Evolutionary conservation across 805 yeast genomes (phyloP).

Genomic region (Sugiyamaella lignohabitans): DNA sequence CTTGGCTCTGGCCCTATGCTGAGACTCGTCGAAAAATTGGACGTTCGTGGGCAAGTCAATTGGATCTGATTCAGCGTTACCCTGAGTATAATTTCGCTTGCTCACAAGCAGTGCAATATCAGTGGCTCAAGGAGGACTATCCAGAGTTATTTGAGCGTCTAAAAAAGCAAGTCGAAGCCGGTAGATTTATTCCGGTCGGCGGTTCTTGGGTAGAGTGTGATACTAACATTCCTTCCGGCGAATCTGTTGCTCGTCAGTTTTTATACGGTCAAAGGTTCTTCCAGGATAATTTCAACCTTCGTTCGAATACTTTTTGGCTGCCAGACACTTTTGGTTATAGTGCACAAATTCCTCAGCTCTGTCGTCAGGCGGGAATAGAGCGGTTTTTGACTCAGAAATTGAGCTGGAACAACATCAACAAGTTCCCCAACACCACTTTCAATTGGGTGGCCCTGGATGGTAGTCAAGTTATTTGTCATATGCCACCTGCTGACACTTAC

Average conservation of each 20-base stretch:
- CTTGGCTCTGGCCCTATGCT: conserved; percentile 99
- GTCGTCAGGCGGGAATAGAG: conserved; percentile 76
- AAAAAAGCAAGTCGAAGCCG: conserved; percentile 52
- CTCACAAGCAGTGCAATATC: conserved; percentile 92
- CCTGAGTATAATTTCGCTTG: conserved; percentile 95
- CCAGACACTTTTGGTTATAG: conserved; percentile 98
- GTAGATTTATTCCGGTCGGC: conserved; percentile 84
- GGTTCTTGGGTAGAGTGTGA: conserved; percentile 99
- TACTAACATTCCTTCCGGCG: conserved; percentile 91
- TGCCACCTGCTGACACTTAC: conserved; percentile 97
- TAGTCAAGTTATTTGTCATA: conserved; percentile 86
- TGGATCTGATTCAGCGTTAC: conserved; percentile 73
- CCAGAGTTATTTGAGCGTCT: conserved; percentile 68
- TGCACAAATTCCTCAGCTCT: conserved; percentile 89
- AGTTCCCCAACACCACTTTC: conserved; percentile 84
- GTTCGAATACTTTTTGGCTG: conserved; percentile 80
- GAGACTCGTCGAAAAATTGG: conserved; percentile 90
- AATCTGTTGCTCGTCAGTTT: conserved; percentile 82
- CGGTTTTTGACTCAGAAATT: conserved; percentile 87
- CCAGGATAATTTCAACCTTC: conserved; percentile 67
- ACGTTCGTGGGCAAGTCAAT: conserved; percentile 91
- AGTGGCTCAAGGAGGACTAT: conserved; percentile 84
- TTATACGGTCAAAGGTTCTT: conserved; percentile 85
- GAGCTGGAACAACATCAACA: conserved; percentile 94
- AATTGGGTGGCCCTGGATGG: conserved; percentile 96